Conservation (phyloP, 345 rosid species). For the Ceriops decandra region DNA sequence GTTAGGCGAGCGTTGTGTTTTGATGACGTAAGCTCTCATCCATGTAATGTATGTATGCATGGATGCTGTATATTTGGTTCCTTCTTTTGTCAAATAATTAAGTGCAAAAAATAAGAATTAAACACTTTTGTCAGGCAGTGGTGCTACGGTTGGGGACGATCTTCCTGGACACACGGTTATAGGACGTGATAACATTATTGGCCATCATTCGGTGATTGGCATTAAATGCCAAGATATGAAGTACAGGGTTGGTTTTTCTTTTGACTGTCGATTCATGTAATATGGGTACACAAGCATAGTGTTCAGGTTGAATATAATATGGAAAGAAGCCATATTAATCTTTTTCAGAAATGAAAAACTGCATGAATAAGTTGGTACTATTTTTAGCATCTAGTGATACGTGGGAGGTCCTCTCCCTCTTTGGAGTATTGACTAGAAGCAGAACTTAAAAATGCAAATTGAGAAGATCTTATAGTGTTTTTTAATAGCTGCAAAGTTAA, state of each 20-base stretch:
- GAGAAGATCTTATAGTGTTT: too few relatives aligned
- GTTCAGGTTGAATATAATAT: too few relatives aligned
- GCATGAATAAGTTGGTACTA: too few relatives aligned
- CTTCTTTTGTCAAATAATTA: too few relatives aligned
- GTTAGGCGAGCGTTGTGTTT: conserved; percentile 63
- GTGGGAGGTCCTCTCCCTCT: too few relatives aligned
- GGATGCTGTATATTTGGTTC: neutral
- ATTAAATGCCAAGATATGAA: conserved; percentile 91
- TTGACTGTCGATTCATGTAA: neutral
- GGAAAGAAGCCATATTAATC: too few relatives aligned
- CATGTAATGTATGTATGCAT: conserved; percentile 7
- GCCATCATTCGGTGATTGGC: conserved; percentile 81
- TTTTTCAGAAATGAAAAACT: too few relatives aligned
- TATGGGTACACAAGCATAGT: neutral
- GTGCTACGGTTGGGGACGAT: conserved; percentile 88
- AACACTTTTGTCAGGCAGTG: conserved; percentile 57
- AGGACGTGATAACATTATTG: conserved; percentile 65
- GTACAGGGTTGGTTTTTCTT: conserved; percentile 55
- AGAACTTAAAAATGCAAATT: too few relatives aligned
- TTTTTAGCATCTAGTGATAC: too few relatives aligned
- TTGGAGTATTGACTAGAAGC: too few relatives aligned
- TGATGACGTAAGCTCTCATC: conserved; percentile 68
- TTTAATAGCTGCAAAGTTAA: too few relatives aligned
- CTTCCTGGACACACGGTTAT: conserved; percentile 69
- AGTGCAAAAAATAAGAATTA: neutral